Evolutionary conservation across 768 basidiomycete genomes (phyloP), one percentile per base, ranked within the genome.

Genomic region (Daedaleopsis nitida): DNA sequence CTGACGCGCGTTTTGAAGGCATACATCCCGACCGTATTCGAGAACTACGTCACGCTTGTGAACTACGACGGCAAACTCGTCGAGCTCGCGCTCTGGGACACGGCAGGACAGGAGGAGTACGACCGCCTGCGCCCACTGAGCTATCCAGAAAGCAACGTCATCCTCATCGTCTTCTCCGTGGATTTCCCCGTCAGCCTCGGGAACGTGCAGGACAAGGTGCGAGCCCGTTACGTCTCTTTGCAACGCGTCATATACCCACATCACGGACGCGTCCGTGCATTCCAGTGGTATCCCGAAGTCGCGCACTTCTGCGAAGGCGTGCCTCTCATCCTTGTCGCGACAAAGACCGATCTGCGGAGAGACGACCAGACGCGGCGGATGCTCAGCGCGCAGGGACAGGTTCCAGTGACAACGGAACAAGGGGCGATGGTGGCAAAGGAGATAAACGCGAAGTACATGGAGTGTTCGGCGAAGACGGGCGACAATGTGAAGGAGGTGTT

Each of bases 81-180:
- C 63, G 94, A 97, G 70, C 84, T 99, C 45, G 96, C 97, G n/a
- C 81, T 99, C 17, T 99, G 96, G 94, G 95, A 98, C 76, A 98
- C 95, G 1, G 95, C 95, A 0, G 95, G 95, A 27, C 95, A 97
- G 74, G 95, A 98, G 76, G 95, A 98, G 77, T 98, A 97, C 75
- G 94, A 96, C 74, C 83, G 91, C 64, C 82, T 95, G 58, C 83
- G 92, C 66, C 91, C 92, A 19, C 80, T 94, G 64, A 91, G 88
- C 73, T 94, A 94, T 67, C 91, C 92, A 19, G 92, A 94, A 74
- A 90, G 87, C 80, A 85, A 93, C 70, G 91, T 94, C 60, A 93
- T 96, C 68, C 88, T 96, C 67, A 92, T 96, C 67, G 94, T 96
- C 32, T 97, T 96, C 79, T 94, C 92, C 12, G 80, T 96, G 72